phyloP scores from a whole-genome alignment of 2,329 filamentous ascomycete genomes.

The Microsporum audouinii region DNA sequence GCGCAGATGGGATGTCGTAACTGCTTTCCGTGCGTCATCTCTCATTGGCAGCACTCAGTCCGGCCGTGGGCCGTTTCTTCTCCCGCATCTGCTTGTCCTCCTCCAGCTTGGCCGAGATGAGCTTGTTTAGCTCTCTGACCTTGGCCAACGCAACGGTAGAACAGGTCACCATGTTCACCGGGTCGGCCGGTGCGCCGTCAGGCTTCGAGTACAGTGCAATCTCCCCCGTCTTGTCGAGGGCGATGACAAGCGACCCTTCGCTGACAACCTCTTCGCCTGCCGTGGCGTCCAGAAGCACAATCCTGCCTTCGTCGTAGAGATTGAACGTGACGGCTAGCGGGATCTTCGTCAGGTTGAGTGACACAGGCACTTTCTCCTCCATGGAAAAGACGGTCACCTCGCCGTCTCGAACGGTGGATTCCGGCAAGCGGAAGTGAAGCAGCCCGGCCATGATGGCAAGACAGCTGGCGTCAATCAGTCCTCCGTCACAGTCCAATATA shows the following conservation, averaged over 20 bases:
- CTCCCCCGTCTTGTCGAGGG: conserved; percentile 79
- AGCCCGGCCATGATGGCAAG: conserved; percentile 78
- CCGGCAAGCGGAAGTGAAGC: conserved; percentile 81
- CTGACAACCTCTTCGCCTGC: conserved; percentile 42
- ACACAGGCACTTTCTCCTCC: conserved; percentile 78
- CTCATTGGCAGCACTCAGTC: conserved; percentile 76
- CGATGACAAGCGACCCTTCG: conserved; percentile 62
- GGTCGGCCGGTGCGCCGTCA: conserved; percentile 72
- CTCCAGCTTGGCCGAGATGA: conserved; percentile 61
- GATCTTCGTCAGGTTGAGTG: conserved; percentile 80
- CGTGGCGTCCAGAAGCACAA: conserved; percentile 37
- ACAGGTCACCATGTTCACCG: conserved; percentile 64
- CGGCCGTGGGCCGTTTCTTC: conserved; percentile 63
- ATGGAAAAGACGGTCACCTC: conserved; percentile 72
- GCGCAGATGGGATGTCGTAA: neutral
- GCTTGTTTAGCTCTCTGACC: conserved; percentile 64
- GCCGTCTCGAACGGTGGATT: conserved; percentile 76
- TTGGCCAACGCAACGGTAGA: conserved; percentile 63
- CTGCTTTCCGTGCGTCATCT: conserved; percentile 40
- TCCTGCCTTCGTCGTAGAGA: conserved; percentile 50
- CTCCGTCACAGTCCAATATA: conserved; percentile 81
- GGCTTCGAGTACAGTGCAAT: conserved; percentile 86
- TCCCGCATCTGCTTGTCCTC: conserved; percentile 56
- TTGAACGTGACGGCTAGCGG: conserved; percentile 86
- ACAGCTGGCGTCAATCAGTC: conserved; percentile 74